phyloP scores from a whole-genome alignment of 2,329 filamentous ascomycete genomes.

The Truncatella angustata region DNA sequence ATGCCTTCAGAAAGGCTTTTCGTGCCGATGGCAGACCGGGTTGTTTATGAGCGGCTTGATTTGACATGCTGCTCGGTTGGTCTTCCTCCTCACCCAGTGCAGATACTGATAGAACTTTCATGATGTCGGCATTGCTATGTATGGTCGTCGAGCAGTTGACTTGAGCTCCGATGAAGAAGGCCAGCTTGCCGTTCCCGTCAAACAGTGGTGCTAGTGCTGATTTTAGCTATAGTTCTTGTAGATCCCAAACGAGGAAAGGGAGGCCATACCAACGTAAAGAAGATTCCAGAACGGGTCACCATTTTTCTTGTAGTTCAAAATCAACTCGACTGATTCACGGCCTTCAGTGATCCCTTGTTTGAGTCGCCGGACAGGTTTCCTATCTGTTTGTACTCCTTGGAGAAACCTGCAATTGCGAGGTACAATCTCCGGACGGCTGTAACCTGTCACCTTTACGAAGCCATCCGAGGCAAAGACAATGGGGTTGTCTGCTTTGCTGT shows the following conservation, averaged over 20 bases:
- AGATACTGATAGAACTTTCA: constrained; percentile 30
- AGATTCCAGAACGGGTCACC: constrained; percentile 50
- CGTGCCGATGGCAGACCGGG: not conserved
- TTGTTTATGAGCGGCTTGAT: not conserved
- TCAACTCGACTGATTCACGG: constrained; percentile 11
- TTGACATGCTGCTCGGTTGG: not conserved
- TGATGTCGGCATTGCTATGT: constrained; percentile 37
- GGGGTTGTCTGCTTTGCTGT: constrained; percentile 39
- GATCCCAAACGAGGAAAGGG: too few relatives aligned
- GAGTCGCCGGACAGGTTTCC: constrained; percentile 34
- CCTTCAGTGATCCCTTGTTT: constrained; percentile 30
- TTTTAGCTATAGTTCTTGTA: too few relatives aligned
- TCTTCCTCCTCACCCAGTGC: constrained; percentile 19
- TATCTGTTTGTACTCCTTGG: constrained; percentile 40
- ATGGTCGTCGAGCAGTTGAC: constrained; percentile 44
- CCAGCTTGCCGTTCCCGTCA: constrained; percentile 33
- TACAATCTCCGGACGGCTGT: constrained; percentile 44
- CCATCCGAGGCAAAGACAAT: constrained; percentile 50
- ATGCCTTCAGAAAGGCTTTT: constrained; percentile 9
- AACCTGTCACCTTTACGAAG: constrained; percentile 47
- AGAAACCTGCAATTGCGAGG: constrained; percentile 47
- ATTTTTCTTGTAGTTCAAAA: constrained; percentile 46
- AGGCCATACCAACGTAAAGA: constrained; percentile 13
- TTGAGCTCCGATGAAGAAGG: constrained; percentile 42
- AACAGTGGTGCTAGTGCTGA: constrained; percentile 31